Conservation (phyloP, 768 basidiomycete genomes). For the Phylloporus scabripes region DNA sequence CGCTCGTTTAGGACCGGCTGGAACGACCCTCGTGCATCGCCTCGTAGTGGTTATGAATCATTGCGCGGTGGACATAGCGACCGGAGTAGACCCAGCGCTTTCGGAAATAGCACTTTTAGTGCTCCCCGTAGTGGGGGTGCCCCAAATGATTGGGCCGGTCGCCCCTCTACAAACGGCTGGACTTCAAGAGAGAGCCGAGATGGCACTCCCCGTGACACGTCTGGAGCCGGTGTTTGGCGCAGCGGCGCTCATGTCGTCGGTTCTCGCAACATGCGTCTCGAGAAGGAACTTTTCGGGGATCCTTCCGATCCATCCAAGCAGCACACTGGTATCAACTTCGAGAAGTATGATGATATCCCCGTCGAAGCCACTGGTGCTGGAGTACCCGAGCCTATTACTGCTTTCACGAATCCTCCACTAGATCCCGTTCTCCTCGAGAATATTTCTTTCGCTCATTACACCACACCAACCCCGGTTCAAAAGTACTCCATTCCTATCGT, state of each 20-base stretch:
- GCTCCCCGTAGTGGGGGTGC: constrained; percentile 31
- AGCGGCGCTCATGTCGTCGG: constrained; percentile 88
- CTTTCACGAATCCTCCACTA: constrained; percentile 84
- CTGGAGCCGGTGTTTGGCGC: constrained; percentile 68
- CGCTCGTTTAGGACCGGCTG: constrained; percentile 53
- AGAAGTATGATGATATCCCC: constrained; percentile 99
- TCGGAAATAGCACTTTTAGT: constrained; percentile 35
- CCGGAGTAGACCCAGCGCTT: constrained; percentile 35
- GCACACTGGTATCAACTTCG: constrained; percentile 98
- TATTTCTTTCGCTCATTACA: constrained; percentile 88
- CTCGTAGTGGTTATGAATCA: constrained; percentile 44
- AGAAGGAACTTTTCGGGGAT: constrained; percentile 96
- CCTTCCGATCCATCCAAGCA: constrained; percentile 79
- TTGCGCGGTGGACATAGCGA: constrained; percentile 39
- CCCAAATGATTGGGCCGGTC: constrained; percentile 38
- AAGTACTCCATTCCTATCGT: constrained; percentile 99
- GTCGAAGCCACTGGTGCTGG: constrained; percentile 96
- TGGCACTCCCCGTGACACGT: constrained; percentile 44
- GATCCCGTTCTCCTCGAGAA: constrained; percentile 94
- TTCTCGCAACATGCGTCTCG: constrained; percentile 76
- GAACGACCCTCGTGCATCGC: constrained; percentile 69
- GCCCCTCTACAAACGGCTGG: constrained; percentile 37
- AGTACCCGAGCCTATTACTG: constrained; percentile 90
- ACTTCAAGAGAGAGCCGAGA: constrained; percentile 28
- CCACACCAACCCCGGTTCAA: constrained; percentile 96